Base-by-base conservation (phyloP, 805 yeast species). In the Metschnikowia matae region DNA sequence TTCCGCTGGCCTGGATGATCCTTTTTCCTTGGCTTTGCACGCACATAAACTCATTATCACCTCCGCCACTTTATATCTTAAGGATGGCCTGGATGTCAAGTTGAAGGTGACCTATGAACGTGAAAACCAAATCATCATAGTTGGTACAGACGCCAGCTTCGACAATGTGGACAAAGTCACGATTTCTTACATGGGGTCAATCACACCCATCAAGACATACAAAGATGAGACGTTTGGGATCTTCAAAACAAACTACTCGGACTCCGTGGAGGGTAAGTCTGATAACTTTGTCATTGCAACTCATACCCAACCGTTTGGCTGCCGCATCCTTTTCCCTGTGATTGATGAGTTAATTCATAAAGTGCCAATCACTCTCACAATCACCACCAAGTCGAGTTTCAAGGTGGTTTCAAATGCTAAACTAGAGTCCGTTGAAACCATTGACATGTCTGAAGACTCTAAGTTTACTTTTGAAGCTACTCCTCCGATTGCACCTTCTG, bases 301-400 rank as follows among this genome's bases (percentile, higher is more conserved):
- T 1, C 94, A 87, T 60, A 75, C 82, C 40, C 91, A 86, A 62
- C 90, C 94, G 0, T 73, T 74, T 15, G 83, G 76, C 54, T 84
- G 89, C 3, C 72, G 85, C 55, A 60, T 62, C 44, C 77, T 87
- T 11, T 83, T 83, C 59, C 95, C 95, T 2, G 80, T 85, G 58
- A 60, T 86, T 11, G 94, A 87, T 63, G 90, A 85, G 58, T 74
- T 82, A 6, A 58, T 69, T n/a, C 64, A 68, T 32, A 85, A 84
- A 60, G 74, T 81, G 4, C 71, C 78, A 0, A 73, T 83, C 50
- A 63, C 74, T 50, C 65, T 87, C 31, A 60, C 77, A 2, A 63
- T 86, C 23, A 74, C 65, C n/a, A 75, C 85, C 0, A 50, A 58
- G 20, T 62, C 66, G 4, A 65, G 62, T 44, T 83, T 77, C 59